Conservation (phyloP, 345 rosid genomes). For the Hypericum perforatum region DNA sequence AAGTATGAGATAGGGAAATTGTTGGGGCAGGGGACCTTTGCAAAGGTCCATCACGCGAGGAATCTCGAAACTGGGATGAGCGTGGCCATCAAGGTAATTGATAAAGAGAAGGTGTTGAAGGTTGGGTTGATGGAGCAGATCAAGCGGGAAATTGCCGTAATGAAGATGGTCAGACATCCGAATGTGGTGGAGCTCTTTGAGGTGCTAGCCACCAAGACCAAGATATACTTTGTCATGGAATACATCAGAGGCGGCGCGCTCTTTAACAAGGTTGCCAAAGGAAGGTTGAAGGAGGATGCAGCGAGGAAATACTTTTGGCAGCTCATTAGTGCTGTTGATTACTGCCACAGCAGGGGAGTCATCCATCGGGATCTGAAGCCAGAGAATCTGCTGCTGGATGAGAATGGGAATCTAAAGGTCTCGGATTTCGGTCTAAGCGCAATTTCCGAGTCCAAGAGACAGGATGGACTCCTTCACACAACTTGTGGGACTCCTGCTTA, state of each 20-base stretch:
- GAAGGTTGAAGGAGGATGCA: conserved; percentile 54
- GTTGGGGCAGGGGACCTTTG: conserved; percentile 91
- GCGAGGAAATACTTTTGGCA: conserved; percentile 74
- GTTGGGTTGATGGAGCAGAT: conserved; percentile 76
- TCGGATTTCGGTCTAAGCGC: conserved; percentile 88
- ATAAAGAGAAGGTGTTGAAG: conserved; percentile 61
- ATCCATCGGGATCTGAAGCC: conserved; percentile 85
- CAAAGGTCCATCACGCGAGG: conserved; percentile 76
- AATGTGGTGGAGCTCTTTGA: conserved; percentile 85
- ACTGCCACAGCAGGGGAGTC: conserved; percentile 88
- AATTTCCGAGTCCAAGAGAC: conserved; percentile 56
- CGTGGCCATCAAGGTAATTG: conserved; percentile 74
- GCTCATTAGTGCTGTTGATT: conserved; percentile 75
- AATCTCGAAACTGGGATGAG: conserved; percentile 40
- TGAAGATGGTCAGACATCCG: conserved; percentile 67
- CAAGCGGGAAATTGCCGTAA: conserved; percentile 73
- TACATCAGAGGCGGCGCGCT: conserved; percentile 80
- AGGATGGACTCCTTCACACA: conserved; percentile 74
- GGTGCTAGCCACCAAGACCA: conserved; percentile 86
- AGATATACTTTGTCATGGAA: conserved; percentile 87
- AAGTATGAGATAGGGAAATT: conserved; percentile 70
- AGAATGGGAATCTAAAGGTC: conserved; percentile 64
- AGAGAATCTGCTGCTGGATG: conserved; percentile 75
- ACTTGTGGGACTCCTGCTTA: conserved; percentile 89
- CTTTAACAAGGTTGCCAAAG: conserved; percentile 64